Conservation (phyloP, 805 yeast genomes). For the Ogataea neopini region DNA sequence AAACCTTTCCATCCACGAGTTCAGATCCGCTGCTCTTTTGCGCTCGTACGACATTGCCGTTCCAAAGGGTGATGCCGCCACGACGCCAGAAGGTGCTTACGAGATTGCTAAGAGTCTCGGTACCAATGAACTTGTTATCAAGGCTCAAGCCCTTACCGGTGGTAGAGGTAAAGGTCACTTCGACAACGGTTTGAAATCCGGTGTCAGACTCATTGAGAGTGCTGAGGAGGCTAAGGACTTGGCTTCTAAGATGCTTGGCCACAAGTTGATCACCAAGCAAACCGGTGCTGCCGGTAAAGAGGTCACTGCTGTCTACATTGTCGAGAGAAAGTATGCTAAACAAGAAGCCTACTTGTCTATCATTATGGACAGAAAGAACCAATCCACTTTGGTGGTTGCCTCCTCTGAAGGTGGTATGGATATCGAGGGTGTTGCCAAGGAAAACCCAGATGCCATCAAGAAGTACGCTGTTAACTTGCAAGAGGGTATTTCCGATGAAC, state of each 20-base stretch:
- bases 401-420: conserved; percentile 99
- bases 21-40: conserved; percentile 87
- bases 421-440: conserved; percentile 96
- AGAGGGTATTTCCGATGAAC: conserved; percentile 74
- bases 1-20: conserved; percentile 90
- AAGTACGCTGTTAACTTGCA: conserved; percentile 78
- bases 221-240: conserved; percentile 85
- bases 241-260: conserved; percentile 87
- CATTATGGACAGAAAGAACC: conserved; percentile 89
- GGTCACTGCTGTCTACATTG: conserved; percentile 94
- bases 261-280: conserved; percentile 95
- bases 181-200: conserved; percentile 93
- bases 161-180: conserved; percentile 99
- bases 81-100: conserved; percentile 85
- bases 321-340: conserved; percentile 89
- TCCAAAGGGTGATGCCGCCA: conserved; percentile 89
- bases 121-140: conserved; percentile 84
- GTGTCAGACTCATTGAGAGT: conserved; percentile 85
- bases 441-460: conserved; percentile 88
- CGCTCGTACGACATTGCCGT: conserved; percentile 82
- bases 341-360: conserved; percentile 96
- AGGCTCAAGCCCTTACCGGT: conserved; percentile 99
- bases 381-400: conserved; percentile 90
- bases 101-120: conserved; percentile 75
- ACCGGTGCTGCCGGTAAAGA: conserved; percentile 97